Evolutionary conservation across 805 yeast genomes (phyloP), one percentile per base, ranked within the genome.

Genomic region (Clavispora asparagi): DNA sequence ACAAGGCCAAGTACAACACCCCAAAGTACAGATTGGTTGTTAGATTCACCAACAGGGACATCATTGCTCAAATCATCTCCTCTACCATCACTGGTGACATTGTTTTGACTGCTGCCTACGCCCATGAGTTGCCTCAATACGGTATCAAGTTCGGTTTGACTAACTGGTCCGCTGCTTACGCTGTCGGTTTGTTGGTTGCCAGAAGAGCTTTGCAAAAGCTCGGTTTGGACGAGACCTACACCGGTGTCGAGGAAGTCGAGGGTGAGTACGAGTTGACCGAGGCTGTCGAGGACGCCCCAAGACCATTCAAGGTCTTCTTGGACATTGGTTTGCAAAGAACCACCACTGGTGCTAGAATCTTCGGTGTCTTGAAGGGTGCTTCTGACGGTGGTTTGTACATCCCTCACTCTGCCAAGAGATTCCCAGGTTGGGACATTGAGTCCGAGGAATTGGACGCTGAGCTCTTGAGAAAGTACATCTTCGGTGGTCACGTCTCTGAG

Each of bases 371-470:
- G 70, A 94, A 94, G 86, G 99, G 99, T 87, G 99, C 99, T 70
- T 92, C 98, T 58, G 99, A 94, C 74, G 99, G 99, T 87, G 99
- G 99, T 67, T 82, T 94, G 68, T 89, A 87, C 91, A 81, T 94
- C 71, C 99, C 99, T 63, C 99, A 94, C 91, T 89, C 96, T 65
- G 87, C 96, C 71, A 91, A 91, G 84, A 91, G 99, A 86, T 94
- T 91, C 96, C 99, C 99, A 78, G 99, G 99, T 81, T 94, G 92
- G 95, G 99, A 94, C 77, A 88, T 92, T 67, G 99, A 94, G 82
- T 70, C 85, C 66, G 96, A 94, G 82, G 99, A 94, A 81, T 84
- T 94, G 67, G 99, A 94, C 72, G 89, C 97, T 66, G 99, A 94
- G 73, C 76, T 83, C 63, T 84, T 94, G 76, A 89, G 97, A 89